Conservation (phyloP, 2,329 filamentous ascomycete genomes). For the Calonectria honghensis region DNA sequence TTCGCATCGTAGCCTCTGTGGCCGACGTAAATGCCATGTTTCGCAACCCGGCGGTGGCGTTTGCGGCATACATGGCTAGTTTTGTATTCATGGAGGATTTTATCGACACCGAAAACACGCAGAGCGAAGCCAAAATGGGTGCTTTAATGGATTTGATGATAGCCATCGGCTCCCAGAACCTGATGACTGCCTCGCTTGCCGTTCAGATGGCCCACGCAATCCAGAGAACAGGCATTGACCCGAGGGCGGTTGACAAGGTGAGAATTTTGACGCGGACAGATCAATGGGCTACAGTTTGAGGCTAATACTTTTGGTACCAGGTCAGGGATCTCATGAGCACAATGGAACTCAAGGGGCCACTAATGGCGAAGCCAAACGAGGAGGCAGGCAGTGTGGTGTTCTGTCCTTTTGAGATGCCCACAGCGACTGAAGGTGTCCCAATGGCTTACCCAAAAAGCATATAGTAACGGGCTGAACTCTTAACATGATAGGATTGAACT, state of each 20-base stretch:
- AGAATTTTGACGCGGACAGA: background rate
- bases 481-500: background rate
- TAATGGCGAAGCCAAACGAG: conserved; percentile 45
- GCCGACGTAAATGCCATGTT: conserved; percentile 59
- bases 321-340: conserved; percentile 44
- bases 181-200: conserved; percentile 81
- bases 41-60: conserved; percentile 82
- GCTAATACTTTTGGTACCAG: conserved; percentile 27
- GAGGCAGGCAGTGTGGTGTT: conserved; percentile 46
- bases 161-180: conserved; percentile 78
- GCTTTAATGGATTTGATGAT: conserved; percentile 82
- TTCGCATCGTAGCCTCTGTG: conserved; percentile 81
- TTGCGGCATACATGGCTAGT: conserved; percentile 82
- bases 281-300: background rate
- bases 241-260: conserved; percentile 52
- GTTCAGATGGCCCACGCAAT: conserved; percentile 82
- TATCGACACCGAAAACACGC: conserved; percentile 74
- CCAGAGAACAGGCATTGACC: conserved; percentile 59
- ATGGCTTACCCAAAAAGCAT: conserved; percentile 32
- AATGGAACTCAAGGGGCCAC: conserved; percentile 42
- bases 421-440: conserved; percentile 42
- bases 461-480: background rate
- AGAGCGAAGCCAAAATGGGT: conserved; percentile 73
- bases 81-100: conserved; percentile 83
- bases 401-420: conserved; percentile 48